These are phyloP conservation scores for Fusarium denticulatum DNA, from an alignment of 2,329 filamentous ascomycete species.

Conservation along the genomic window DNA sequence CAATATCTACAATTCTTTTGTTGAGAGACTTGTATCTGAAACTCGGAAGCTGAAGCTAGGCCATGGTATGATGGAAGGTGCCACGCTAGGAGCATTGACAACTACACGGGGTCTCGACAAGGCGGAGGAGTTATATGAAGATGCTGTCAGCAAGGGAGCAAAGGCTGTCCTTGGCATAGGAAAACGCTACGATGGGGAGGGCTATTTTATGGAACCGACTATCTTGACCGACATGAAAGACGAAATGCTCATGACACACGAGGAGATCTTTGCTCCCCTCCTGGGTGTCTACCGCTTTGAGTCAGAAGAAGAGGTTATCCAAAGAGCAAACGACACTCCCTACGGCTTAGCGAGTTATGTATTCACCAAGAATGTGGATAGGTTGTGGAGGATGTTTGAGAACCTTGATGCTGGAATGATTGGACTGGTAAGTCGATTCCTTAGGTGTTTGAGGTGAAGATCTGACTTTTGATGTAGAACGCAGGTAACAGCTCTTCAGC, in stretches of 20 bases:
- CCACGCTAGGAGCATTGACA: conserved; percentile 22
- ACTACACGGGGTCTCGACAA: conserved; percentile 7
- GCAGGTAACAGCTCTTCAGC: conserved; percentile 45
- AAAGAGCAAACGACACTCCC: conserved; percentile 20
- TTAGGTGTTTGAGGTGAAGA: accelerated
- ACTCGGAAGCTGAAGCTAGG: neutral
- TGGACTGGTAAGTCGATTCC: neutral
- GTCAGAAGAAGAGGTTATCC: conserved; percentile 23
- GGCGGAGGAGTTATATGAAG: conserved; percentile 4
- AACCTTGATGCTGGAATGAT: conserved; percentile 35
- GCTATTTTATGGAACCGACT: conserved; percentile 25
- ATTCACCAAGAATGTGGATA: conserved; percentile 27
- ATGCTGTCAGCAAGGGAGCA: conserved; percentile 17
- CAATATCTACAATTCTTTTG: conserved; percentile 63
- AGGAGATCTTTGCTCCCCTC: conserved; percentile 32
- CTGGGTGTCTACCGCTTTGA: conserved; percentile 19
- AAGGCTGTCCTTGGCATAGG: neutral
- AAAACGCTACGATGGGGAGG: neutral
- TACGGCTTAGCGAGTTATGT: conserved; percentile 21
- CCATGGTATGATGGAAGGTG: neutral
- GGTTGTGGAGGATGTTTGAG: conserved; percentile 25
- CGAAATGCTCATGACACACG: conserved; percentile 14
- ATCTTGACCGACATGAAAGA: conserved; percentile 17
- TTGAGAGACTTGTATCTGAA: neutral
- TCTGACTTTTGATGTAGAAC: neutral